Conservation (phyloP, 2,329 filamentous ascomycete genomes). For the Aschersonia sp. region DNA sequence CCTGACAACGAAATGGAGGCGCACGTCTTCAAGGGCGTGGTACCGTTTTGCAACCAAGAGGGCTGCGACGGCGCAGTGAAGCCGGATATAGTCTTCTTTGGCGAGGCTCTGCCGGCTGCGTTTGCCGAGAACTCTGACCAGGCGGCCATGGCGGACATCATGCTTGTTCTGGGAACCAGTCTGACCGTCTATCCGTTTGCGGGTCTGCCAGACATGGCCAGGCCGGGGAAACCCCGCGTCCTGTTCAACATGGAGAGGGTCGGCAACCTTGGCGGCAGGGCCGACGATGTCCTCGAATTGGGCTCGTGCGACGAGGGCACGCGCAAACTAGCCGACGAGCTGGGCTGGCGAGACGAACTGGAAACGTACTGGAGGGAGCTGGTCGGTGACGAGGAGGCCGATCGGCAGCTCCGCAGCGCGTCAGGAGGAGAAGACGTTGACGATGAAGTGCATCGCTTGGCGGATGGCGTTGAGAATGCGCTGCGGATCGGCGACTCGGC, state of each 20-base stretch:
- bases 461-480: conserved; percentile 18
- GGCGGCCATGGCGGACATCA: conserved; percentile 53
- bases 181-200: conserved; percentile 83
- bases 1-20: conserved; percentile 60
- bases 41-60: conserved; percentile 50
- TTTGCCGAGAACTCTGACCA: conserved; percentile 25
- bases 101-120: conserved; percentile 42
- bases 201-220: conserved; percentile 52
- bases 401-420: conserved; percentile 24
- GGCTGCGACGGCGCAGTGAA: conserved; percentile 71
- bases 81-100: conserved; percentile 91
- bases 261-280: conserved; percentile 57
- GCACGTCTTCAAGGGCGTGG: conserved; percentile 49
- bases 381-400: conserved; percentile 45
- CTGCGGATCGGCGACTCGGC: conserved; percentile 15
- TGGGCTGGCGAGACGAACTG: conserved; percentile 78
- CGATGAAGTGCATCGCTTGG: conserved; percentile 28
- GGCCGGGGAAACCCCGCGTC: conserved; percentile 53
- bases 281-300: conserved; percentile 74
- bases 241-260: conserved; percentile 81
- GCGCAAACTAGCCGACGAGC: conserved; percentile 57
- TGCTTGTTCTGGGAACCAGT: conserved; percentile 81
- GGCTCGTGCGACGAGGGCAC: conserved; percentile 77
- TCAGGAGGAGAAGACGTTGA: conserved; percentile 19
- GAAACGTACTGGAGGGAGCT: conserved; percentile 58